Conservation (phyloP, 306 rosid species). For the Trifolium dubium region DNA sequence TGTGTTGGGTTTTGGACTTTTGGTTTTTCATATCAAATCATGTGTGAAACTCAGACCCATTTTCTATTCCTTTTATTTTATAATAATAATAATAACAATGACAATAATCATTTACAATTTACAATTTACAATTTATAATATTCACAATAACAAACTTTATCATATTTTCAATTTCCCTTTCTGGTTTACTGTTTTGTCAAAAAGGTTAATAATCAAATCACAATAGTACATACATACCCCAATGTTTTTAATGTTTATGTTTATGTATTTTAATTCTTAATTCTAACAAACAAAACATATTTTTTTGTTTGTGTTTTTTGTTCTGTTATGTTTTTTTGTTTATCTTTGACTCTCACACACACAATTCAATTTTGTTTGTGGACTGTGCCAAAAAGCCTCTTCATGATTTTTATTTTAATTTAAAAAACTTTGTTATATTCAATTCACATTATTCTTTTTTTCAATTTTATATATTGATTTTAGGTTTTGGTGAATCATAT, state of each 20-base stretch:
- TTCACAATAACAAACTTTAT: slow-evolving; percentile 17
- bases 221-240: slow-evolving; percentile 39
- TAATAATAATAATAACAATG: not conserved
- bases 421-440: slow-evolving; percentile 7
- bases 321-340: slow-evolving; percentile 37
- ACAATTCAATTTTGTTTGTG: slow-evolving; percentile 40
- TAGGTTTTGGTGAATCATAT: slow-evolving; percentile 45
- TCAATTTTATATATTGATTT: slow-evolving; percentile 38
- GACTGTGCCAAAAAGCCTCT: slow-evolving; percentile 44
- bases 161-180: slow-evolving; percentile 34
- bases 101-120: too few relatives aligned
- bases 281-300: slow-evolving; percentile 17
- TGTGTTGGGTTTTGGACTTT: too few relatives aligned
- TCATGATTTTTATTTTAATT: slow-evolving; percentile 22
- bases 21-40: slow-evolving; percentile 2
- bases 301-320: not conserved
- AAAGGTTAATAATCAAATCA: slow-evolving; percentile 40
- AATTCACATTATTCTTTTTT: slow-evolving; percentile 6
- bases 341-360: slow-evolving; percentile 51
- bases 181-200: slow-evolving; percentile 45
- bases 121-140: not conserved
- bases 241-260: slow-evolving; percentile 40
- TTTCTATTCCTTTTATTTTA: slow-evolving; percentile 44
- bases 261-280: slow-evolving; percentile 15
- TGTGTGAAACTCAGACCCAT: slow-evolving; percentile 38